Base-by-base conservation (phyloP, 192 early-diverging fungal species). In the Backusella macrospora region DNA sequence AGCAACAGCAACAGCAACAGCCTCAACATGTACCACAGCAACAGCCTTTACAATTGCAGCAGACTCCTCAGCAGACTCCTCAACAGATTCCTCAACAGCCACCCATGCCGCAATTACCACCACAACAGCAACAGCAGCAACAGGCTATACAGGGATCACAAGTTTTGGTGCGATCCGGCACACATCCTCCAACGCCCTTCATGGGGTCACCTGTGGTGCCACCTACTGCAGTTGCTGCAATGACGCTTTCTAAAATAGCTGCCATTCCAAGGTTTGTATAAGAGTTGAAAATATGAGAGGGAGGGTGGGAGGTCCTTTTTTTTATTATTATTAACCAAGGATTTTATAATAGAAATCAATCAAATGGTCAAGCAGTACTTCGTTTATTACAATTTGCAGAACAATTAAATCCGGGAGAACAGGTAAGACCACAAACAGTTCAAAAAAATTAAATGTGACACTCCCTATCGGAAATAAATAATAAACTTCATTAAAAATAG, bases 361-460 rank as follows among this genome's bases (percentile, higher is more conserved):
- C 65, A 16, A 72, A 26, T 59, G 76, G 76, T 26, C 38, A 46
- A 4, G 76, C 76, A 13, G 71, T 77, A 13, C 52, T 73, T 16
- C 70, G 76, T 16, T 49, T 77, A 73, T 23, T 77, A 49, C 76
- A 77, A 21, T 77, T 73, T 72, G 63, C 62, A 45, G 76, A 77
- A 16, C 71, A 73, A 62, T 55, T 77, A 6, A 72, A 63, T 69
- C 76, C 76, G 29, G 76, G 76, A 23, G 52, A 65, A 39, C 43
- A 73, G 76, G 76, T 77, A 73, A 48, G 10, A 6, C 9, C 16
- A 47, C 13, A 0, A 42, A 42, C 7, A 39, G 34, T 10, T n/a
- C n/a, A n/a, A n/a, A n/a, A n/a, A n/a, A n/a, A n/a, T n/a, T n/a
- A n/a, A n/a, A 49, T 34, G 16, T 8, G 4, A 55, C 7, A 26